Conservation (phyloP, 176 grass and related monocot genomes). For the Zoysia pacifica region DNA sequence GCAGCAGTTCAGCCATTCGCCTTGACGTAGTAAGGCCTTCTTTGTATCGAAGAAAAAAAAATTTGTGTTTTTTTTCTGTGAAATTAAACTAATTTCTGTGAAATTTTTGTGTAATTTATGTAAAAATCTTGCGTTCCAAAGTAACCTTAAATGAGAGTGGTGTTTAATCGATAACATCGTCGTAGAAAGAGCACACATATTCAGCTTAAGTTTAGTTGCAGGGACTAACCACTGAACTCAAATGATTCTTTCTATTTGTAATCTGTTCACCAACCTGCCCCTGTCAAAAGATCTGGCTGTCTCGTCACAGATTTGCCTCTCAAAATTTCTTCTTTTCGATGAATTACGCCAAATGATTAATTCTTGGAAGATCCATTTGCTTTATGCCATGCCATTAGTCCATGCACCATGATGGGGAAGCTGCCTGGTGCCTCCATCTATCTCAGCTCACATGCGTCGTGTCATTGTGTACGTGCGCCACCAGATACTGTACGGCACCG, state of each 20-base stretch:
- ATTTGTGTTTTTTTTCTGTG: no score
- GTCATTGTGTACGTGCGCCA: constrained; percentile 57
- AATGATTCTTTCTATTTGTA: constrained; percentile 47
- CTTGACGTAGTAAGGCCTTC: no score
- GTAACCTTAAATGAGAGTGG: no score
- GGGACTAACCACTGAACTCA: constrained; percentile 18
- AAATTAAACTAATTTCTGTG: no score
- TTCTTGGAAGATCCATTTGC: constrained; percentile 36
- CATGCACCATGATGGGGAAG: constrained; percentile 44
- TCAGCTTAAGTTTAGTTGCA: background rate
- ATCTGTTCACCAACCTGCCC: background rate
- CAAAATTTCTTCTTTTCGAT: background rate
- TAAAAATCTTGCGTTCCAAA: no score
- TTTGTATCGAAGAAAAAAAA: no score
- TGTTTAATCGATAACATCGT: background rate
- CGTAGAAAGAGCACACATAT: background rate
- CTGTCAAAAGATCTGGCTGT: constrained; percentile 42
- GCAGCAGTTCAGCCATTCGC: constrained; percentile 15
- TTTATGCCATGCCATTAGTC: constrained; percentile 25
- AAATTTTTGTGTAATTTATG: no score
- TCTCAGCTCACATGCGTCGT: constrained; percentile 43
- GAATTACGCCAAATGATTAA: constrained; percentile 37
- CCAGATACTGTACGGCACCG: constrained; percentile 26
- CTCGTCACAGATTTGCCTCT: constrained; percentile 24
- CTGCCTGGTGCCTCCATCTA: constrained; percentile 31